Conservation (phyloP, 2,329 filamentous ascomycete genomes). For the Fusarium paranaense region DNA sequence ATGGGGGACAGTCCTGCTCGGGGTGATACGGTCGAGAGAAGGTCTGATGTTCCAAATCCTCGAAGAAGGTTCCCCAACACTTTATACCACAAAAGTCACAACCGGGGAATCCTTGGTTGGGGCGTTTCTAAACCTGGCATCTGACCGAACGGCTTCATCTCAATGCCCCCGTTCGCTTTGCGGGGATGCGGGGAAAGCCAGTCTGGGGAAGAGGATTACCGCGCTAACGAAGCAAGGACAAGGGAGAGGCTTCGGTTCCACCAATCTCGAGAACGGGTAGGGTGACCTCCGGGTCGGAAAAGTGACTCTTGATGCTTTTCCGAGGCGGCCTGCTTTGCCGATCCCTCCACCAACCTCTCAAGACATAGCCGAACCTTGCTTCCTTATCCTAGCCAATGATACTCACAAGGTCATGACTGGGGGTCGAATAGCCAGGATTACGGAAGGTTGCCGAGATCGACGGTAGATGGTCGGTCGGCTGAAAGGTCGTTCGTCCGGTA, state of each 20-base stretch:
- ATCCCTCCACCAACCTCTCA: not conserved
- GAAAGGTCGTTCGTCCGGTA: not conserved
- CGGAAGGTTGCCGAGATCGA: slow-evolving; percentile 8
- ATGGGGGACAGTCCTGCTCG: not conserved
- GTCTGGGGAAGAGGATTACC: slow-evolving; percentile 5
- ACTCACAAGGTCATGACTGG: not conserved
- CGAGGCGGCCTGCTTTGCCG: not conserved
- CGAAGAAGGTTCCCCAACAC: not conserved
- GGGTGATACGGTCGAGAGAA: not conserved
- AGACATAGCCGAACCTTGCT: not conserved
- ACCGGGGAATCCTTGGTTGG: not conserved
- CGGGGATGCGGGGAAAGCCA: slow-evolving; percentile 11
- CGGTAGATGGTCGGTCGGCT: not conserved
- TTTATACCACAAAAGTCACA: not conserved
- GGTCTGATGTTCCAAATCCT: not conserved
- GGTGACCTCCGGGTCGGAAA: slow-evolving; percentile 6
- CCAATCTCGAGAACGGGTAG: slow-evolving; percentile 1
- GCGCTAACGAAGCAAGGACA: not conserved
- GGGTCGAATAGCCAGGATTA: not conserved
- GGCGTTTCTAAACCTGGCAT: not conserved
- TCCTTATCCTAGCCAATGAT: not conserved
- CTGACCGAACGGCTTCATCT: slow-evolving; percentile 1
- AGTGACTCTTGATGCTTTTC: not conserved
- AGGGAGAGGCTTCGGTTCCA: not conserved
- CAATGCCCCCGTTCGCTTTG: not conserved